Evolutionary conservation across 805 yeast species (phyloP).

Genomic region (Candida chilensis): DNA sequence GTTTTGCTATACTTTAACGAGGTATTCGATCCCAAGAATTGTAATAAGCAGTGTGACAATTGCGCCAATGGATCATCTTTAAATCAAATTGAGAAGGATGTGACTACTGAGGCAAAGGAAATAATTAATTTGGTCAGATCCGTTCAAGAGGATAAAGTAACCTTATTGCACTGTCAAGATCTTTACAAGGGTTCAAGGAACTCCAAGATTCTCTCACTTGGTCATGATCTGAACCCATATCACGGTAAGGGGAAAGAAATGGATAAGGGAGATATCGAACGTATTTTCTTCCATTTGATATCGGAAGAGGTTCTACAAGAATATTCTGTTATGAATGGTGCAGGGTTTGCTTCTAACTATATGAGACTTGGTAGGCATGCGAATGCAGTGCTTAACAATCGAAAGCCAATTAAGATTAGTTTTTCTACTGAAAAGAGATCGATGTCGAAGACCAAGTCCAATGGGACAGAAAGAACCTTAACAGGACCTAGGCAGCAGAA

Average conservation of each 20-base stretch:
- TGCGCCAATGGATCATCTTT: slow-evolving; percentile 41
- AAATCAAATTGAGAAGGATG: slow-evolving; percentile 48
- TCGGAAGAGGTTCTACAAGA: slow-evolving; percentile 61
- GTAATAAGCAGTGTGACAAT: slow-evolving; percentile 78
- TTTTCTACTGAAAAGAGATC: slow-evolving; percentile 29
- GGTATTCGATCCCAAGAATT: slow-evolving; percentile 53
- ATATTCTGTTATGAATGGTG: slow-evolving; percentile 58
- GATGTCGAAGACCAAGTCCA: too few relatives aligned
- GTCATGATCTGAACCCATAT: slow-evolving; percentile 48
- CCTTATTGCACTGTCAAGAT: slow-evolving; percentile 76
- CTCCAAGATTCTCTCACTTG: slow-evolving; percentile 51
- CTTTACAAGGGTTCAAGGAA: slow-evolving; percentile 65
- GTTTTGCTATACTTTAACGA: slow-evolving; percentile 91
- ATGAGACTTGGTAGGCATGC: slow-evolving; percentile 57
- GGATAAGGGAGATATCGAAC: slow-evolving; percentile 64
- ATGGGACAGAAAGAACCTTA: too few relatives aligned
- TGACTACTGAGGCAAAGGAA: slow-evolving; percentile 52
- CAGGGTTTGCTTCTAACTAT: slow-evolving; percentile 80
- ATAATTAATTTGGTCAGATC: slow-evolving; percentile 51
- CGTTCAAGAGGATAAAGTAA: slow-evolving; percentile 53
- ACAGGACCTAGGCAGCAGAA: too few relatives aligned
- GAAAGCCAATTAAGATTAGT: slow-evolving; percentile 38
- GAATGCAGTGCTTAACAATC: slow-evolving; percentile 30
- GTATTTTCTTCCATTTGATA: slow-evolving; percentile 73
- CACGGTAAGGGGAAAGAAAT: slow-evolving; percentile 66